Conservation (phyloP, 2,329 filamentous ascomycete genomes). For the Karstenula rhodostoma region DNA sequence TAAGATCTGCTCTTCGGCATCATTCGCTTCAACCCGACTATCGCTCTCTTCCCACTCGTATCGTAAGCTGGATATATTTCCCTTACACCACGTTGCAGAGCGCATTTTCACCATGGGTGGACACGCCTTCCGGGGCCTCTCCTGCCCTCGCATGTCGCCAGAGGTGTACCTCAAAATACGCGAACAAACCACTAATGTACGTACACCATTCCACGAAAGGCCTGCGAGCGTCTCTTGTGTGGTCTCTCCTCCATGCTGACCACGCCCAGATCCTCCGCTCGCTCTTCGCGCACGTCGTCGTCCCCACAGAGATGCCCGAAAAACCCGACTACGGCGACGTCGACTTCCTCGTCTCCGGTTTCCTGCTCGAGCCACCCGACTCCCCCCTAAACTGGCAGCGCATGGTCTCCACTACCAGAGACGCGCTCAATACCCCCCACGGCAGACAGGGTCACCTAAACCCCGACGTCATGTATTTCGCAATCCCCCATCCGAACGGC, state of each 20-base stretch:
- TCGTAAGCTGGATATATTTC: too few species aligned
- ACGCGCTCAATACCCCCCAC: constrained; percentile 25
- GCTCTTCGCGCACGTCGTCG: constrained; percentile 34
- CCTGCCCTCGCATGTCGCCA: constrained; percentile 32
- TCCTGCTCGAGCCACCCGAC: constrained; percentile 11
- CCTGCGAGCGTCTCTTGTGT: too few species aligned
- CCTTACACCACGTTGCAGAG: too few species aligned
- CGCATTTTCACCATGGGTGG: constrained; percentile 39
- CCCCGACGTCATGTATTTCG: constrained; percentile 34
- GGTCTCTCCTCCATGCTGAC: not conserved
- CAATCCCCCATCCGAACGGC: constrained; percentile 21
- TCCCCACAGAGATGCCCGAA: constrained; percentile 34
- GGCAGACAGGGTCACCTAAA: constrained; percentile 27
- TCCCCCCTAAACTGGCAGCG: constrained; percentile 23
- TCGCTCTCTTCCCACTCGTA: too few species aligned
- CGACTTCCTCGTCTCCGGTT: constrained; percentile 33
- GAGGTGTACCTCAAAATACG: constrained; percentile 29
- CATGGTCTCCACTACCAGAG: constrained; percentile 26
- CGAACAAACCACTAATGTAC: constrained; percentile 14
- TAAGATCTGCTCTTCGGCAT: too few species aligned
- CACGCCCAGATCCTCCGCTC: constrained; percentile 17
- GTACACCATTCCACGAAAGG: not conserved
- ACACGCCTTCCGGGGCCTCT: constrained; percentile 32
- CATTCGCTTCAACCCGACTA: too few species aligned
- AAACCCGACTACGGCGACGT: constrained; percentile 36